These are phyloP conservation scores for Alternaria gaisen DNA, from an alignment of 2,329 filamentous ascomycete genomes.

Conservation along the genomic window DNA sequence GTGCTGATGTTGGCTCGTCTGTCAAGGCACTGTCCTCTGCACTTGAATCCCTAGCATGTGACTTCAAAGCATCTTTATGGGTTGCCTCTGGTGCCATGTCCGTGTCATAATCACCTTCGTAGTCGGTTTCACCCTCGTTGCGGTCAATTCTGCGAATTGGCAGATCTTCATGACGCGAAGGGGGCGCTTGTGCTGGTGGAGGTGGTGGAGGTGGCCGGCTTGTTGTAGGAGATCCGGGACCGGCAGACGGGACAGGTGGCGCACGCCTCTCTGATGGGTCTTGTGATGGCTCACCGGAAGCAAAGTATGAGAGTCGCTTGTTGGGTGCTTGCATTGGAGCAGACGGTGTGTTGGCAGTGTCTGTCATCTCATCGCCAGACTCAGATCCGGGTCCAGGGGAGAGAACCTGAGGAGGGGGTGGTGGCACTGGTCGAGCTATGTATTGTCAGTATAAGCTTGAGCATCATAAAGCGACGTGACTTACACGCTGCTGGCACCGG, in stretches of 20 bases:
- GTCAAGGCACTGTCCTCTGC: constrained; percentile 70
- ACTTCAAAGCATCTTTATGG: constrained; percentile 90
- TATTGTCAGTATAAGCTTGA: constrained; percentile 2
- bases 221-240: constrained; percentile 45
- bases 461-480: constrained; percentile 8
- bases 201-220: constrained; percentile 59
- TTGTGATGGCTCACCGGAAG: constrained; percentile 46
- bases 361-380: constrained; percentile 82
- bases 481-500: constrained; percentile 49
- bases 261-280: constrained; percentile 45
- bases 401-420: constrained; percentile 62
- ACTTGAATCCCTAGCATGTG: constrained; percentile 80
- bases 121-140: constrained; percentile 86
- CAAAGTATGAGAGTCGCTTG: constrained; percentile 54
- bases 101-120: constrained; percentile 97
- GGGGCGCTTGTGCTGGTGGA: constrained; percentile 52
- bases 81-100: constrained; percentile 95
- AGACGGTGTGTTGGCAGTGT: constrained; percentile 42
- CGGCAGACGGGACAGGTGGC: constrained; percentile 63
- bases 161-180: constrained; percentile 49
- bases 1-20: constrained; percentile 61
- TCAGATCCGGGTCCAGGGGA: constrained; percentile 82
- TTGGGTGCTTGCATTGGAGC: constrained; percentile 38
- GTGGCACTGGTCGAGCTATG: constrained; percentile 70
- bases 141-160: constrained; percentile 61